These are phyloP conservation scores for Endocalyx cinctus DNA, from an alignment of 2,329 filamentous ascomycete genomes.

Conservation along the genomic window DNA sequence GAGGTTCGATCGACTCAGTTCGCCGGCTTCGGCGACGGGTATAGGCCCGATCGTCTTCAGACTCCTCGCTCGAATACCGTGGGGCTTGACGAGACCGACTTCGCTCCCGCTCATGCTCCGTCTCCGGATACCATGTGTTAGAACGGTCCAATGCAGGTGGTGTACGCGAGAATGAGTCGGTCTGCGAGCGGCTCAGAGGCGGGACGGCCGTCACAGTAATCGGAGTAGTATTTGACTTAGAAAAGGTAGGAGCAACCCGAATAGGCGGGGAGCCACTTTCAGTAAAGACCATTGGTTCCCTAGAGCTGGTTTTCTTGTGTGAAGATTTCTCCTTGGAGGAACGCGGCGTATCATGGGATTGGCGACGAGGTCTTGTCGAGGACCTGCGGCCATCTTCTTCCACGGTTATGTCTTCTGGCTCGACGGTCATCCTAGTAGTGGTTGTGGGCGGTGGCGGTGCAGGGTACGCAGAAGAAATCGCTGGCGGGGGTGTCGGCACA, in stretches of 20 bases:
- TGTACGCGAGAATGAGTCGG: slow-evolving; percentile 19
- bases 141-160: slow-evolving; percentile 14
- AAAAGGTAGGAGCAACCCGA: not conserved
- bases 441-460: slow-evolving; percentile 17
- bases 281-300: too few relatives aligned
- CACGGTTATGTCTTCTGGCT: slow-evolving; percentile 17
- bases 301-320: slow-evolving; percentile 19
- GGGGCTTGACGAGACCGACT: slow-evolving; percentile 14
- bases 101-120: slow-evolving; percentile 16
- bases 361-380: slow-evolving; percentile 18
- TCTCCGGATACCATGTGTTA: slow-evolving; percentile 16
- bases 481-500: slow-evolving; percentile 28
- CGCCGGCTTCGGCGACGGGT: slow-evolving; percentile 18
- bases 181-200: slow-evolving; percentile 20
- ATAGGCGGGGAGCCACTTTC: too few relatives aligned
- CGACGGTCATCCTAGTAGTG: slow-evolving; percentile 11
- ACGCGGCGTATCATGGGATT: slow-evolving; percentile 23
- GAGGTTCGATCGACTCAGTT: slow-evolving; percentile 18
- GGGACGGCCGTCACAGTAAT: too few relatives aligned
- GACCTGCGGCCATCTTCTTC: slow-evolving; percentile 4
- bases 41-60: slow-evolving; percentile 20
- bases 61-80: slow-evolving; percentile 17
- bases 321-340: slow-evolving; percentile 25
- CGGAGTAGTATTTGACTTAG: slow-evolving; percentile 9
- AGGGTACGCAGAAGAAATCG: slow-evolving; percentile 14